phyloP scores from a whole-genome alignment of 768 basidiomycete genomes.

The Pisolithus microcarpus region DNA sequence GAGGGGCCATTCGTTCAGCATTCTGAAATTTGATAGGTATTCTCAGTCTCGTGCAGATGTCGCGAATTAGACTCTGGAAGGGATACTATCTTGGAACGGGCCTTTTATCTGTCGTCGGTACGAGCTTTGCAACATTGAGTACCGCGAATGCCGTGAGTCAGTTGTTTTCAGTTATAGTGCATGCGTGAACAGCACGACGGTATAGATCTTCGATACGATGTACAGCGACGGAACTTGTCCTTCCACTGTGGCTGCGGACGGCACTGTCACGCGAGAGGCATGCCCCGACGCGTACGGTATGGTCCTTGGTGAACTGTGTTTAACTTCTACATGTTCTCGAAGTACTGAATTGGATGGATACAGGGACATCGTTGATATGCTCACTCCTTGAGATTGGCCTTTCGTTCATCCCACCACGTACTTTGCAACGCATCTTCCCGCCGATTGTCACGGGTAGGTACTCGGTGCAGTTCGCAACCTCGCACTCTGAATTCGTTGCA shows the following conservation, averaged over 20 bases:
- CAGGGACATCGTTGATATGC: constrained; percentile 71
- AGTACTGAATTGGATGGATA: neutral
- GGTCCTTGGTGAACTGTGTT: constrained; percentile 47
- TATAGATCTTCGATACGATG: constrained; percentile 66
- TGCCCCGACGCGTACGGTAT: constrained; percentile 81
- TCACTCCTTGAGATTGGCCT: constrained; percentile 75
- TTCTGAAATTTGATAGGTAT: constrained; percentile 44
- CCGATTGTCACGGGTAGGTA: constrained; percentile 65
- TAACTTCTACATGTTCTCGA: neutral
- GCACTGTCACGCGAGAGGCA: constrained; percentile 47
- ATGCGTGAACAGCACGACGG: neutral
- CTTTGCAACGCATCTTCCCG: constrained; percentile 64
- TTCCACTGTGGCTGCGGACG: constrained; percentile 47
- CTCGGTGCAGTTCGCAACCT: neutral
- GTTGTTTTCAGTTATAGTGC: neutral
- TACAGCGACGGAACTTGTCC: constrained; percentile 77
- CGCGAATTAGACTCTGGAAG: constrained; percentile 50
- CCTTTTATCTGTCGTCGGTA: constrained; percentile 73
- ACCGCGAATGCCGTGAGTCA: constrained; percentile 57
- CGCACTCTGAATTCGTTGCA: neutral
- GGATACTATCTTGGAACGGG: constrained; percentile 76
- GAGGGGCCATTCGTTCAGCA: neutral
- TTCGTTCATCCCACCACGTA: constrained; percentile 63
- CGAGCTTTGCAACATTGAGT: constrained; percentile 71
- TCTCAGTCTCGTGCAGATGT: constrained; percentile 74